These are phyloP conservation scores for Citrus hindsii DNA, from an alignment of 345 rosid species.

Conservation along the genomic window DNA sequence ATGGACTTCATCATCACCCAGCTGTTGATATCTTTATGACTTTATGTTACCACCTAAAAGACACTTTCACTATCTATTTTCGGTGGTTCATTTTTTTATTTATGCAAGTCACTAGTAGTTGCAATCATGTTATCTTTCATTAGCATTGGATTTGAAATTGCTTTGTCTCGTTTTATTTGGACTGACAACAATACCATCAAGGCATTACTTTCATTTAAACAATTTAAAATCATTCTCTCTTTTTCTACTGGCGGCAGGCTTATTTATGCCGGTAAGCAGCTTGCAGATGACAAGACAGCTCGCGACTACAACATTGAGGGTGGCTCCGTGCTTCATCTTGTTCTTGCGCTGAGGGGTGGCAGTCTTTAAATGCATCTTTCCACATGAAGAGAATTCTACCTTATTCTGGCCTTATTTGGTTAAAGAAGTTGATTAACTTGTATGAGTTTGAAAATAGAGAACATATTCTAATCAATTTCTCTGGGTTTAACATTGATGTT, in stretches of 20 bases:
- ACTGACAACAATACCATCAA: background rate
- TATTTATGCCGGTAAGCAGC: conserved; percentile 95
- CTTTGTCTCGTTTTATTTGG: background rate
- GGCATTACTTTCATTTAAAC: background rate
- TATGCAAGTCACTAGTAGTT: background rate
- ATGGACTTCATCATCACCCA: background rate
- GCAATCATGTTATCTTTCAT: background rate
- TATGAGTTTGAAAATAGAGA: conserved; percentile 13
- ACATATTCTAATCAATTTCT: conserved; percentile 1
- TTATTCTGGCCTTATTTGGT: conserved; percentile 1
- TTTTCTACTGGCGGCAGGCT: conserved; percentile 41
- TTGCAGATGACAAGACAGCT: conserved; percentile 94
- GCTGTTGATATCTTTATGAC: background rate
- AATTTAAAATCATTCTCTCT: background rate
- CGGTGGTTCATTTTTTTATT: background rate
- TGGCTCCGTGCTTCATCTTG: conserved; percentile 97
- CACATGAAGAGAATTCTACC: background rate
- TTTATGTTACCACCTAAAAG: background rate
- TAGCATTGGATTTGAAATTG: background rate
- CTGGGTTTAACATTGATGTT: background rate
- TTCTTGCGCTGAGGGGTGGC: conserved; percentile 96
- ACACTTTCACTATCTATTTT: background rate
- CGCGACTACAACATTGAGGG: conserved; percentile 91
- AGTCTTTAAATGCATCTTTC: background rate
- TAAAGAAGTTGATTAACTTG: background rate